Percentiles rank a stretch among this genome's conserved stretches.
Evolutionary conservation across 768 basidiomycete genomes (phyloP).

Genomic region (Mrakia gelida): DNA sequence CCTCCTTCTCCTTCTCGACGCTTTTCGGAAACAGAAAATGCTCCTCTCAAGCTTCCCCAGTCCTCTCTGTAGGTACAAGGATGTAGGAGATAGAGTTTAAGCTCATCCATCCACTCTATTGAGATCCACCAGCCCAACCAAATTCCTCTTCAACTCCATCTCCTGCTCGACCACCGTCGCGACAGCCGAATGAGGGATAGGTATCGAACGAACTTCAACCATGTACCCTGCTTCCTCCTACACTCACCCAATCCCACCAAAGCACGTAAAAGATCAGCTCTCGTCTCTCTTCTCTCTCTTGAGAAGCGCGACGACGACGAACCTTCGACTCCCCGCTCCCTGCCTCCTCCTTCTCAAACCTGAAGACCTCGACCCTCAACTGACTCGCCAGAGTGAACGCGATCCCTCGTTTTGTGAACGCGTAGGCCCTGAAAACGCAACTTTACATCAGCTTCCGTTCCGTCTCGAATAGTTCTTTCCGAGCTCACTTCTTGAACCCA

Average conservation of each 20-base stretch:
- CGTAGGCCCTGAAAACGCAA: neutral
- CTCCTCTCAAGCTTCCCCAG: neutral
- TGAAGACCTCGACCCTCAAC: conserved; percentile 22
- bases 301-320: too few relatives aligned
- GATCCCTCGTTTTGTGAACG: conserved; percentile 14
- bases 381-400: conserved; percentile 12
- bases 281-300: too few relatives aligned
- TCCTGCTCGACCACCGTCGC: neutral
- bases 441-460: neutral
- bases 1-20: neutral
- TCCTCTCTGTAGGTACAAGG: neutral
- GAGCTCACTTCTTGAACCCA: conserved; percentile 23
- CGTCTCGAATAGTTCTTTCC: too few relatives aligned
- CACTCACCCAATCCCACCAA: neutral
- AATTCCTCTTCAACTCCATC: conserved; percentile 17
- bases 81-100: too few relatives aligned
- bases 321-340: too few relatives aligned
- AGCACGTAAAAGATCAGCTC: too few relatives aligned
- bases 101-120: conserved; percentile 1
- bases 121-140: conserved; percentile 27
- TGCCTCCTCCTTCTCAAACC: neutral
- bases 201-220: conserved; percentile 22
- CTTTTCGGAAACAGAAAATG: neutral
- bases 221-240: neutral
- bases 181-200: conserved; percentile 3